A percentile compares a stretch with the other conserved stretches of the same genome.
phyloP scores from a whole-genome alignment of 208 protist genomes.

The Crithidia bombi region DNA sequence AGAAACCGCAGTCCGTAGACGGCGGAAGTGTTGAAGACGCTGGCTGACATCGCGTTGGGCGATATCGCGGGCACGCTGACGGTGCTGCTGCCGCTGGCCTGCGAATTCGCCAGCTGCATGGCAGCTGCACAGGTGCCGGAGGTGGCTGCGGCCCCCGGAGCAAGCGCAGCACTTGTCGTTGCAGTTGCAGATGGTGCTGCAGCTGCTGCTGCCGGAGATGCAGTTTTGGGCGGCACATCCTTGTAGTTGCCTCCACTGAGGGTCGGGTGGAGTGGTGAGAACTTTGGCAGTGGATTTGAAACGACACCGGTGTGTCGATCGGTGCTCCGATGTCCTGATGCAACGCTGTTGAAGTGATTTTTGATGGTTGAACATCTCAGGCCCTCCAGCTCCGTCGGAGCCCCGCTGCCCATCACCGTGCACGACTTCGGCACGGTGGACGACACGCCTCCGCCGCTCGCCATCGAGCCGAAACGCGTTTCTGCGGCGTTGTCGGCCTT shows the following conservation, averaged over 20 bases:
- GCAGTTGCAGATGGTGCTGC: not conserved
- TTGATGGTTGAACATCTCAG: not conserved
- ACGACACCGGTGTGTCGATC: slow-evolving; percentile 6
- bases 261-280: slow-evolving; percentile 9
- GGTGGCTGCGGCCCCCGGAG: not conserved
- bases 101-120: not conserved
- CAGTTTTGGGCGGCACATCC: slow-evolving; percentile 1
- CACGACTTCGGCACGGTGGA: too few relatives aligned
- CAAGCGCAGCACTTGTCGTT: not conserved
- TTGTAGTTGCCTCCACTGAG: not conserved
- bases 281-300: not conserved
- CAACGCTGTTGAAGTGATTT: slow-evolving; percentile 6
- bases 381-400: slow-evolving; percentile 14
- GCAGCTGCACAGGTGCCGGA: not conserved
- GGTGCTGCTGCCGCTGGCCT: slow-evolving; percentile 7
- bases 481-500: not conserved
- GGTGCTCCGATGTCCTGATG: not conserved
- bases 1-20: slow-evolving; percentile 48
- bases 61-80: slow-evolving; percentile 9
- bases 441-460: not conserved
- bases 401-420: too few relatives aligned
- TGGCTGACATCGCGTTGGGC: slow-evolving; percentile 27
- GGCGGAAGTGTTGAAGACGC: slow-evolving; percentile 29
- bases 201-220: not conserved
- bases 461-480: not conserved